A percentile compares a stretch with the other conserved stretches of the same genome.
phyloP scores from a whole-genome alignment of 169 alveolate genomes.

The Besnoitia besnoiti region DNA sequence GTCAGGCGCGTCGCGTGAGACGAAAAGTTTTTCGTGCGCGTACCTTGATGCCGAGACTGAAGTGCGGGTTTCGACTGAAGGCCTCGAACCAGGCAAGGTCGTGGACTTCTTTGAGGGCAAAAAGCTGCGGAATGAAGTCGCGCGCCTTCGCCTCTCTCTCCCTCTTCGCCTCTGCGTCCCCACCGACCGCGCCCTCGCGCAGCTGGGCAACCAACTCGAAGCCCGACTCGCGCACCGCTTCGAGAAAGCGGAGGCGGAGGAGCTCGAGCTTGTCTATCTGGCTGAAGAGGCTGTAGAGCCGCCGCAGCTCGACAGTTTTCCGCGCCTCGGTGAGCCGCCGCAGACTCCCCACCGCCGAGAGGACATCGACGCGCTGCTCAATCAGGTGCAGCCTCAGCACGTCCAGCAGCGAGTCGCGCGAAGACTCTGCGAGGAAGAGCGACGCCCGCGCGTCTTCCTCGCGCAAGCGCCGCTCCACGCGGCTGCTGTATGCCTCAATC shows the following conservation, averaged over 20 bases:
- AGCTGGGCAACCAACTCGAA: background rate
- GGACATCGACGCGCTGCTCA: background rate
- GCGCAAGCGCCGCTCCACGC: background rate
- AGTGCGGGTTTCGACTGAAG: background rate
- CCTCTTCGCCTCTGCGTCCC: background rate
- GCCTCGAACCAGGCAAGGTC: slow-evolving; percentile 1
- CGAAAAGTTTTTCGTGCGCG: background rate
- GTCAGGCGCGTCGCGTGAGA: background rate
- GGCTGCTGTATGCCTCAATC: background rate
- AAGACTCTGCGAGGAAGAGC: background rate
- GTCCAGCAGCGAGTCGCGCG: slow-evolving; percentile 29
- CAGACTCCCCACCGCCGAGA: background rate
- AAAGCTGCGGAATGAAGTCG: background rate
- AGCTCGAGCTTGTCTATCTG: background rate
- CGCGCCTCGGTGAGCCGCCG: background rate
- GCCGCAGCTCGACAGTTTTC: background rate
- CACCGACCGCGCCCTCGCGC: background rate
- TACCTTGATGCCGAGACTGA: slow-evolving; percentile 41
- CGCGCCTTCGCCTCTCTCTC: background rate
- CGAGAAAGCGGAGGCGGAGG: background rate
- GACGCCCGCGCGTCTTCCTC: slow-evolving; percentile 8
- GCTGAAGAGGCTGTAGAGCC: background rate
- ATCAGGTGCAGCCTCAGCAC: background rate
- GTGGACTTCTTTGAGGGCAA: slow-evolving; percentile 25
- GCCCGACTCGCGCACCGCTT: background rate